These are phyloP conservation scores for Gynandropsis gynandra DNA, from an alignment of 345 rosid genomes.

Conservation along the genomic window DNA sequence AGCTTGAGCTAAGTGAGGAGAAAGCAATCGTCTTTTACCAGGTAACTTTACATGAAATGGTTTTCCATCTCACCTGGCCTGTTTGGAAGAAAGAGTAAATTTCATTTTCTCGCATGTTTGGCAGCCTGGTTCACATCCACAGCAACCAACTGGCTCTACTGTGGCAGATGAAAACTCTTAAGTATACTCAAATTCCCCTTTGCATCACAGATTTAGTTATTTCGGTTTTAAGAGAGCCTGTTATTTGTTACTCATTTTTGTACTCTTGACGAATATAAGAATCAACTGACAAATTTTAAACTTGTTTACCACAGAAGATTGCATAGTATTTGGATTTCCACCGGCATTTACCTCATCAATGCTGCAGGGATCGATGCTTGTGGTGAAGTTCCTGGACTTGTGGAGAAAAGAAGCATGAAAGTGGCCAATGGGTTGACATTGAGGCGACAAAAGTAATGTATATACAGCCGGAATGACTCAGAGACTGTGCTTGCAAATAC, in stretches of 20 bases:
- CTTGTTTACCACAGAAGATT: slow-evolving; percentile 2
- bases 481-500: slow-evolving; percentile 54
- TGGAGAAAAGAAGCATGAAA: too few species aligned
- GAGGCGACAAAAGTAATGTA: slow-evolving; percentile 65
- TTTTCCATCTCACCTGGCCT: too few species aligned
- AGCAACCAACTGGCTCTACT: too few species aligned
- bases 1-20: slow-evolving; percentile 47
- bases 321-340: too few species aligned
- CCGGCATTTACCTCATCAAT: slow-evolving; percentile 22
- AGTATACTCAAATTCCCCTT: too few species aligned
- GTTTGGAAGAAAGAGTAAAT: too few species aligned
- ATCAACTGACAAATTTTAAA: slow-evolving; percentile 6
- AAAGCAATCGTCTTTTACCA: slow-evolving; percentile 86
- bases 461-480: slow-evolving; percentile 47
- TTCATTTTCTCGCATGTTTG: too few species aligned
- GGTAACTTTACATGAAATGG: slow-evolving; percentile 33
- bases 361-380: slow-evolving; percentile 86
- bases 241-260: slow-evolving; percentile 1
- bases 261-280: background rate
- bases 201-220: too few species aligned
- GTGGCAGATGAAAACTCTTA: too few species aligned
- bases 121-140: too few species aligned
- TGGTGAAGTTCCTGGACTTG: slow-evolving; percentile 53
- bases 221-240: too few species aligned
- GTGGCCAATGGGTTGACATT: slow-evolving; percentile 88